Conservation (phyloP, 176 grass and related monocot species). For the Rhynchospora pubera region DNA sequence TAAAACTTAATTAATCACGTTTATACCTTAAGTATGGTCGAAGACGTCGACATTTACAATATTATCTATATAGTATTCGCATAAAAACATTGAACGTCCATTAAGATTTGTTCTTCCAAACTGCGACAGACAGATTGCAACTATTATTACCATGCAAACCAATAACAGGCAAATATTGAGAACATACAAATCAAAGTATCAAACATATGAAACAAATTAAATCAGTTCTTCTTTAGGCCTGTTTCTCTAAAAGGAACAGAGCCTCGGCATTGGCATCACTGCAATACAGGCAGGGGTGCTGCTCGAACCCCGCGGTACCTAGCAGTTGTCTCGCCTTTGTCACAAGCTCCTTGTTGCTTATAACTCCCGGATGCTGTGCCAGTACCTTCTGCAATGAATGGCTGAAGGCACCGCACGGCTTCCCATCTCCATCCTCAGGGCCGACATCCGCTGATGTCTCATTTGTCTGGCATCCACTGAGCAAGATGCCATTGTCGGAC, state of each 20-base stretch:
- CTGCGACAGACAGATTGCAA: too few species aligned
- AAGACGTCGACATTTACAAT: too few species aligned
- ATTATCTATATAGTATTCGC: too few species aligned
- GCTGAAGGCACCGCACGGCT: constrained; percentile 68
- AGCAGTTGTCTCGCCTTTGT: constrained; percentile 31
- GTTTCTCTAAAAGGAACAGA: constrained; percentile 36
- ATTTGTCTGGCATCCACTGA: constrained; percentile 72
- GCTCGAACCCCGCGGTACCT: constrained; percentile 22
- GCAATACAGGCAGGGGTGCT: constrained; percentile 79
- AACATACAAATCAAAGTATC: background rate
- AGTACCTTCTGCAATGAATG: constrained; percentile 44
- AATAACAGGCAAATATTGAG: background rate
- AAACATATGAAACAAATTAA: background rate
- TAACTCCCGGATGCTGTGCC: constrained; percentile 21
- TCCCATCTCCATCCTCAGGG: background rate
- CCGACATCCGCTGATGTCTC: constrained; percentile 63
- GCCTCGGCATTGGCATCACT: constrained; percentile 46
- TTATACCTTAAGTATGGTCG: too few species aligned
- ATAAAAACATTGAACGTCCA: too few species aligned
- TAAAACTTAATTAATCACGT: too few species aligned
- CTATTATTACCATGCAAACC: too few species aligned
- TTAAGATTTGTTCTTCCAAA: too few species aligned
- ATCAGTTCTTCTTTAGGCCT: background rate
- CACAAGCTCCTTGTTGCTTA: constrained; percentile 63
- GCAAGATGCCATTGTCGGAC: constrained; percentile 50